A percentile compares a stretch with the other conserved stretches of the same genome.
phyloP scores from a whole-genome alignment of 495 filamentous ascomycete species.

The Lasiosphaeria miniovina region DNA sequence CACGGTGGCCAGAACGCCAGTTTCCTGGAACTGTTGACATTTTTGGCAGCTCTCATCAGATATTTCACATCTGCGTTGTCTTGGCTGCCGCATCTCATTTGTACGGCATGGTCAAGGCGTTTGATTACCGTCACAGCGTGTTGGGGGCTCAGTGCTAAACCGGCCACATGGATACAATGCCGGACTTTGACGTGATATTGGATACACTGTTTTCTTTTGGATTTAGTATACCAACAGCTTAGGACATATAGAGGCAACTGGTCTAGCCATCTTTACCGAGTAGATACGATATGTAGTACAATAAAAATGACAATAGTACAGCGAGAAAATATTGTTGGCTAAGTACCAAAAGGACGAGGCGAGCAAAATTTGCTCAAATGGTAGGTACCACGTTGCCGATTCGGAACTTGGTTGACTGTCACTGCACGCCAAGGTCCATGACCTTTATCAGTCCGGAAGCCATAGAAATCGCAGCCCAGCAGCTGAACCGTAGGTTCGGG shows the following conservation, averaged over 20 bases:
- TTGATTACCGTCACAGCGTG: slow-evolving; percentile 46
- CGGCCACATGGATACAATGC: no score
- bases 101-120: slow-evolving; percentile 55
- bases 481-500: slow-evolving; percentile 45
- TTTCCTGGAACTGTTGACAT: slow-evolving; percentile 68
- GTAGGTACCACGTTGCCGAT: no score
- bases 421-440: slow-evolving; percentile 45
- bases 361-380: no score
- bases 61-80: slow-evolving; percentile 73
- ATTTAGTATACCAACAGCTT: no score
- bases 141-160: slow-evolving; percentile 34
- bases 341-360: no score
- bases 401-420: not conserved
- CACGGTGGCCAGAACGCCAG: slow-evolving; percentile 60
- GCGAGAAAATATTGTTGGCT: no score
- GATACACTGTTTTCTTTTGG: no score
- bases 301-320: no score
- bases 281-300: no score
- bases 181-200: no score
- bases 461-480: slow-evolving; percentile 54
- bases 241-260: no score
- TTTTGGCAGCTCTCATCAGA: slow-evolving; percentile 74
- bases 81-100: slow-evolving; percentile 64
- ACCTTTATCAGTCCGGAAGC: slow-evolving; percentile 46
- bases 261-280: no score